phyloP scores from a whole-genome alignment of 768 basidiomycete species.

The Filobasidium wieringae region DNA sequence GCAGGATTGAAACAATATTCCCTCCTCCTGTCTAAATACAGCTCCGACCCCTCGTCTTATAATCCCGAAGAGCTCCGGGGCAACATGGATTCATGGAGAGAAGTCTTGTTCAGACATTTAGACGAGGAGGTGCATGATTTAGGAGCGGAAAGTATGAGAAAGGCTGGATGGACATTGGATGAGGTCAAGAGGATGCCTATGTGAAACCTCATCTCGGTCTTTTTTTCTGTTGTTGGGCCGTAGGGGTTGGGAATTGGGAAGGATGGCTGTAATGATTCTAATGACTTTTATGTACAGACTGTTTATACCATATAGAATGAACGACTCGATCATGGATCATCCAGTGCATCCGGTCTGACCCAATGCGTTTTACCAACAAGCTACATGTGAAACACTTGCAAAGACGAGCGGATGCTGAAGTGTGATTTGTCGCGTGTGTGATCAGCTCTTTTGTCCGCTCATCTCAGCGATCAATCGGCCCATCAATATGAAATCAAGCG shows the following conservation, averaged over 20 bases:
- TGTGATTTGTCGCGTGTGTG: too few species aligned
- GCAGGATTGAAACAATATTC: constrained; percentile 33
- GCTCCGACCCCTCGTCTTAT: constrained; percentile 24
- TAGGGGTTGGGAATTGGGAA: neutral
- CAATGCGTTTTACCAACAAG: too few species aligned
- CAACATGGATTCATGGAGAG: constrained; percentile 31
- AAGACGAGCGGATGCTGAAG: too few species aligned
- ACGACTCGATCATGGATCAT: too few species aligned
- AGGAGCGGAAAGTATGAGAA: constrained; percentile 30
- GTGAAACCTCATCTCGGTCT: too few species aligned
- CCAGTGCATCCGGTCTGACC: too few species aligned
- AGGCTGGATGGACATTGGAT: constrained; percentile 33
- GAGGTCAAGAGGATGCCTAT: constrained; percentile 30
- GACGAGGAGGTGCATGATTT: constrained; percentile 38
- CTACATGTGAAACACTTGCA: too few species aligned
- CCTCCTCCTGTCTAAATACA: constrained; percentile 19
- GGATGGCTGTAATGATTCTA: neutral
- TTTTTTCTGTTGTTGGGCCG: too few species aligned
- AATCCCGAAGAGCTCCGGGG: constrained; percentile 24
- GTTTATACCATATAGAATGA: too few species aligned
- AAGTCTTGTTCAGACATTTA: constrained; percentile 36
- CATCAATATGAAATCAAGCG: too few species aligned
- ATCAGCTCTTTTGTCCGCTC: too few species aligned
- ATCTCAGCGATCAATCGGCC: too few species aligned
- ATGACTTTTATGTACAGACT: neutral